Conservation (phyloP, 1,284 basidiomycete species). For the Omphalotus olearius region DNA sequence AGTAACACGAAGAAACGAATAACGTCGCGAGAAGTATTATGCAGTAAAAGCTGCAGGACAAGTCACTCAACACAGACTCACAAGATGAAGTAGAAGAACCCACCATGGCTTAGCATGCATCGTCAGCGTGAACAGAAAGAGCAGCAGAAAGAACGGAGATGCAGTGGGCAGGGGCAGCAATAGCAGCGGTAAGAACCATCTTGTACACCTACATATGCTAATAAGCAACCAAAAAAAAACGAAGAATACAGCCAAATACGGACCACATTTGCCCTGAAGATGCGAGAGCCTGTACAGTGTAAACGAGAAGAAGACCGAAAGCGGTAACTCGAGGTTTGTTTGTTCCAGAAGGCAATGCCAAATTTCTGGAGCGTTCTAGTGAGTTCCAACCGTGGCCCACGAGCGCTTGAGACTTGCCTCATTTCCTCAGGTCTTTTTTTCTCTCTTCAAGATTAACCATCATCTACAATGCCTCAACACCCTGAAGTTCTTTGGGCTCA, state of each 20-base stretch:
- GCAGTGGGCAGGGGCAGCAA: constrained; percentile 76
- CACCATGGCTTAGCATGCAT: constrained; percentile 79
- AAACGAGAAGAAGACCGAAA: background rate
- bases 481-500: constrained; percentile 93
- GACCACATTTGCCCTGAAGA: constrained; percentile 29
- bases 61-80: constrained; percentile 3
- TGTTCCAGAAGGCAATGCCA: constrained; percentile 10
- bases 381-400: background rate
- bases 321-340: background rate
- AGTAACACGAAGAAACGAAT: constrained; percentile 81
- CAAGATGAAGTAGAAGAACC: constrained; percentile 18
- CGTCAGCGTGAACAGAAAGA: constrained; percentile 70
- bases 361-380: constrained; percentile 40
- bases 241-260: constrained; percentile 7
- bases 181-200: constrained; percentile 77
- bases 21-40: constrained; percentile 72
- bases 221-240: background rate
- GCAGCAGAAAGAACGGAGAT: constrained; percentile 66
- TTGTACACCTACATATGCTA: constrained; percentile 56
- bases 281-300: background rate
- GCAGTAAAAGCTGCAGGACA: constrained; percentile 66
- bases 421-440: constrained; percentile 19
- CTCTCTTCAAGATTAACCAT: constrained; percentile 10
- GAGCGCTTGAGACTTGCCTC: background rate
- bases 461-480: constrained; percentile 49